phyloP scores from a whole-genome alignment of 257 asterid species.

The Fraxinus americana region DNA sequence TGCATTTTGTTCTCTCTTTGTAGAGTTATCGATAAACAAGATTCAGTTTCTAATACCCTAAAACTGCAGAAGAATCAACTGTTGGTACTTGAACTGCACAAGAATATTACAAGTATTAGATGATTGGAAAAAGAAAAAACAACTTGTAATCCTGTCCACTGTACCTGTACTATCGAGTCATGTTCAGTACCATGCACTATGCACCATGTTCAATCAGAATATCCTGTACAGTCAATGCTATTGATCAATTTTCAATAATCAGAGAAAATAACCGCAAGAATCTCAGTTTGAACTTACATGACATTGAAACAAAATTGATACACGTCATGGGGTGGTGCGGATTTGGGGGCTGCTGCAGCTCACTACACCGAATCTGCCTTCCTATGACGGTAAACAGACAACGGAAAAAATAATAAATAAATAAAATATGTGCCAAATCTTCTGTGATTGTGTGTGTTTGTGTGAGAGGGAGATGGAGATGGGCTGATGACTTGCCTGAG shows the following conservation, averaged over 20 bases:
- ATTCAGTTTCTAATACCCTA: not conserved
- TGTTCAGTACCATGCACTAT: not conserved
- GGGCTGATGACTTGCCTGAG: constrained; percentile 18
- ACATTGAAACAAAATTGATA: not conserved
- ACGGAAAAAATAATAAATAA: not conserved
- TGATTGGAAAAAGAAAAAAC: not conserved
- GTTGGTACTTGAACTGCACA: not conserved
- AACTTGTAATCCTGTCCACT: too few species aligned
- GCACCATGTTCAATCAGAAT: not conserved
- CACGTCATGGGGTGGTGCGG: not conserved
- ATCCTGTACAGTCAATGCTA: not conserved
- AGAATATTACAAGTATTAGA: not conserved
- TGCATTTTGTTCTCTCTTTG: constrained; percentile 36
- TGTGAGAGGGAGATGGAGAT: not conserved
- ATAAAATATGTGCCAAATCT: not conserved
- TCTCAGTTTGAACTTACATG: not conserved
- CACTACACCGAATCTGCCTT: not conserved
- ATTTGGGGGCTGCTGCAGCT: not conserved
- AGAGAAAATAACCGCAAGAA: not conserved
- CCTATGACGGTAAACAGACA: not conserved
- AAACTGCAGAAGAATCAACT: not conserved
- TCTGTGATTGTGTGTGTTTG: too few species aligned
- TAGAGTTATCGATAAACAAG: not conserved
- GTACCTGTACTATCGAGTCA: not conserved
- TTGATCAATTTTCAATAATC: not conserved